Evolutionary conservation across 2,329 filamentous ascomycete species (phyloP).

Genomic region (Colletotrichum sp.): DNA sequence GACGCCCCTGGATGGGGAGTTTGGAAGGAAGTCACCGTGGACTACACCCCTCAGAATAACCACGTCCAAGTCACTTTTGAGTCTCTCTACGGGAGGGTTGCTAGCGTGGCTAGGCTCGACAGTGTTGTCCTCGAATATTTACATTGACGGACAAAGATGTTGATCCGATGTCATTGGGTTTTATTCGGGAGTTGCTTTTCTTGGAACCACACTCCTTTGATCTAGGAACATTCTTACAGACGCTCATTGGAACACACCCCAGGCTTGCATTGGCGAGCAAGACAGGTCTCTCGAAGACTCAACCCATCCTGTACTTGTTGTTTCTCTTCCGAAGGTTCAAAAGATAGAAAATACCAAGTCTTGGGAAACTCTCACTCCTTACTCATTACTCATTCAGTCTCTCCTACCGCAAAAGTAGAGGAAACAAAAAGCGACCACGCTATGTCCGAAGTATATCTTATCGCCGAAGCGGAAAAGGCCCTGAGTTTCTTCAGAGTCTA

Average conservation of each 20-base stretch:
- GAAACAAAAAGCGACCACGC: neutral
- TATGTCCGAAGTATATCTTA: neutral
- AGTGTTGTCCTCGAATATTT: neutral
- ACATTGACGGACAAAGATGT: neutral
- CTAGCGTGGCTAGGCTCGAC: neutral
- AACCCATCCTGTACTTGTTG: neutral
- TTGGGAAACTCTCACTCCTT: neutral
- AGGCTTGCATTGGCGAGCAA: neutral
- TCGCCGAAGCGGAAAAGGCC: neutral
- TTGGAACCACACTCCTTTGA: neutral
- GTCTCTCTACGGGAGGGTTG: neutral
- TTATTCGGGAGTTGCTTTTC: neutral
- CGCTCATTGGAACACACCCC: neutral
- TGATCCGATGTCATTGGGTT: neutral
- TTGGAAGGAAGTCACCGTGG: neutral
- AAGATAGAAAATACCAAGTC: neutral
- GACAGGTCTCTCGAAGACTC: neutral
- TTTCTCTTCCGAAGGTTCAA: neutral
- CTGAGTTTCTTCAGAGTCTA: neutral
- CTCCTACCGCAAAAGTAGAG: neutral
- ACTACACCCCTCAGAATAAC: neutral
- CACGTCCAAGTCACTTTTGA: neutral
- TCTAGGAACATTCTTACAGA: neutral
- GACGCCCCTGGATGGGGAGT: neutral
- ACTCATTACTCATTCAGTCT: neutral